Evolutionary conservation across 768 basidiomycete genomes (phyloP), one percentile per base, ranked within the genome.

Genomic region (Termitomyces sp.): DNA sequence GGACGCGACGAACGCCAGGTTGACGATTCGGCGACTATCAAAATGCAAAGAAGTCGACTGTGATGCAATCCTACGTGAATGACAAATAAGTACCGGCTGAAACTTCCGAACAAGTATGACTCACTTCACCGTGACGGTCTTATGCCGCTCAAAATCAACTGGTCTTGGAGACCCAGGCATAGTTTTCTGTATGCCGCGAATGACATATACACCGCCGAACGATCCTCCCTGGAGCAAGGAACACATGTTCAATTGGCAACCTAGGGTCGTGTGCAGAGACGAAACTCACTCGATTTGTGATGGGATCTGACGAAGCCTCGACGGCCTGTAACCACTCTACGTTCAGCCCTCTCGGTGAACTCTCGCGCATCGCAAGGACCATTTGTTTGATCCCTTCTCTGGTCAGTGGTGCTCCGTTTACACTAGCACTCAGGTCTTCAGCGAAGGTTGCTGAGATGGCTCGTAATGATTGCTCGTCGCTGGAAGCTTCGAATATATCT

Each of bases 71-170:
- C 79, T 80, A 18, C 1, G 22, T 55, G 47, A 11, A 50, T 41
- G 11, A 18, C 6, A 45, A 30, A 46, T 1, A 33, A 31, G 12
- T n/a, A n/a, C n/a, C n/a, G 59, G 15, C 41, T 7, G 20, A 8
- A 50, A 55, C 20, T 22, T 41, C 34, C 16, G 45, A 33, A 42
- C 9, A 24, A 11, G n/a, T 33, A 54, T 41, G 18, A 69, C 79
- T 65, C 57, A 84, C 83, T 70, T 75, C 24, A 81, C 83, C 44
- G 74, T 76, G 15, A 83, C 78, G 20, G 75, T 75, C 61, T 84
- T 84, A 62, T 78, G 79, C 58, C 83, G 75, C 60, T 77, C 76
- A 61, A 76, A 78, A 30, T 76, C 73, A 15, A 72, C 69, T 27
- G 71, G 68, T 13, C 65, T 60, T 9, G 65, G 56, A 39, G 70